Conservation (phyloP, 2,329 filamentous ascomycete species). For the Thyridium curvatum region DNA sequence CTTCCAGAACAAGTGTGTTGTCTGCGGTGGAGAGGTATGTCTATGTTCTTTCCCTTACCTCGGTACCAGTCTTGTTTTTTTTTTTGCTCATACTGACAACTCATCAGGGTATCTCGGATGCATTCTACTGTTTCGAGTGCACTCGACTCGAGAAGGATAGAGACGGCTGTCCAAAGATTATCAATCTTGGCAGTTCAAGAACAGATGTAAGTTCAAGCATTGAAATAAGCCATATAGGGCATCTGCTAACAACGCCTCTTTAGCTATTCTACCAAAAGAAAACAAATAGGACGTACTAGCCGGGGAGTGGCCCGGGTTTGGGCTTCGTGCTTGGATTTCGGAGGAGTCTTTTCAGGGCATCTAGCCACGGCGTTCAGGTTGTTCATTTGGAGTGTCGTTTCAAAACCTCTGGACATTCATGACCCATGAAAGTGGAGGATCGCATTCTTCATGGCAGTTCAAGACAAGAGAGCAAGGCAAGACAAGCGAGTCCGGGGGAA, state of each 20-base stretch:
- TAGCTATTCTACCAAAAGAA: constrained; percentile 62
- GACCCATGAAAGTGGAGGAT: too few species aligned
- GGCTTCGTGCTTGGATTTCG: constrained; percentile 16
- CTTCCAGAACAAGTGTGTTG: constrained; percentile 99
- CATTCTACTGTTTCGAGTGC: constrained; percentile 99
- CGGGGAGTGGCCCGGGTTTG: constrained; percentile 40
- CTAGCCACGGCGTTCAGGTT: background rate
- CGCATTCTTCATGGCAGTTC: too few species aligned
- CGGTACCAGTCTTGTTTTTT: too few species aligned
- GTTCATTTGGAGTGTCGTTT: too few species aligned
- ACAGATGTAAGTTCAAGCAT: constrained; percentile 66
- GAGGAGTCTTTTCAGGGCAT: background rate
- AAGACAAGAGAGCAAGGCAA: too few species aligned
- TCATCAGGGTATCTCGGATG: constrained; percentile 76
- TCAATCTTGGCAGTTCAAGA: constrained; percentile 90
- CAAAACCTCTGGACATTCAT: too few species aligned
- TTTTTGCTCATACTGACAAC: too few species aligned
- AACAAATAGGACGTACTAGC: constrained; percentile 57
- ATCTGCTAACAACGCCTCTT: constrained; percentile 17
- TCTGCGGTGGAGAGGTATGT: constrained; percentile 76
- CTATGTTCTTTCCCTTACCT: too few species aligned
- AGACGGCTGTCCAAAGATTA: constrained; percentile 98
- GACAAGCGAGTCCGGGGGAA: too few species aligned
- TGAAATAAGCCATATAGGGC: constrained; percentile 2
- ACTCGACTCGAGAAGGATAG: constrained; percentile 94